These are phyloP conservation scores for Vitis labrusca DNA, from an alignment of 164 flowering plant species.

Conservation along the genomic window DNA sequence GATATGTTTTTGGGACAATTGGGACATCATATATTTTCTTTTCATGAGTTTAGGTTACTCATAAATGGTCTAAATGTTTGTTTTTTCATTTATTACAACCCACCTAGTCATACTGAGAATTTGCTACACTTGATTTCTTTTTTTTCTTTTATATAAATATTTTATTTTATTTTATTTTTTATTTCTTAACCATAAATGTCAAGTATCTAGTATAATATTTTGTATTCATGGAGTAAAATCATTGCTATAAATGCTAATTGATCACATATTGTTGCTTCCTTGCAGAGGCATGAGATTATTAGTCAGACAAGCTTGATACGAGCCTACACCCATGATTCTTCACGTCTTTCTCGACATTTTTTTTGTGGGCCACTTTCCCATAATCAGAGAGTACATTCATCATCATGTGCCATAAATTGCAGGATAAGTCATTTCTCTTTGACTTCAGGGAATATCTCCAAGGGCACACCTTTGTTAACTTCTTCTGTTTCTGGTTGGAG, in stretches of 20 bases:
- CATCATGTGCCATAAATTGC: conserved; percentile 17
- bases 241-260: conserved; percentile 5
- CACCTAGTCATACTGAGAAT: no score
- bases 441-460: conserved; percentile 14
- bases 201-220: not conserved
- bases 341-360: conserved; percentile 25
- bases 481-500: conserved; percentile 25
- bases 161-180: not conserved
- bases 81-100: no score
- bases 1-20: no score
- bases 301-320: conserved; percentile 26
- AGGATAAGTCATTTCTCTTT: conserved; percentile 23
- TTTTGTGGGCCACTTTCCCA: conserved; percentile 17
- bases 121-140: no score
- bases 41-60: no score
- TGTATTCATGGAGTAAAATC: not conserved
- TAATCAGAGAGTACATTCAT: conserved; percentile 14
- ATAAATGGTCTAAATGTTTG: no score
- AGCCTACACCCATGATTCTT: conserved; percentile 22
- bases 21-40: no score
- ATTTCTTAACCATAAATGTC: no score
- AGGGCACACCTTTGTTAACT: conserved; percentile 21
- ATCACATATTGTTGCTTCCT: conserved; percentile 7
- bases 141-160: not conserved
- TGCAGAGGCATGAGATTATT: conserved; percentile 47